A percentile compares a stretch with the other conserved stretches of the same genome.
phyloP scores from a whole-genome alignment of 2,329 filamentous ascomycete species.

The Cladobotryum protrusum region DNA sequence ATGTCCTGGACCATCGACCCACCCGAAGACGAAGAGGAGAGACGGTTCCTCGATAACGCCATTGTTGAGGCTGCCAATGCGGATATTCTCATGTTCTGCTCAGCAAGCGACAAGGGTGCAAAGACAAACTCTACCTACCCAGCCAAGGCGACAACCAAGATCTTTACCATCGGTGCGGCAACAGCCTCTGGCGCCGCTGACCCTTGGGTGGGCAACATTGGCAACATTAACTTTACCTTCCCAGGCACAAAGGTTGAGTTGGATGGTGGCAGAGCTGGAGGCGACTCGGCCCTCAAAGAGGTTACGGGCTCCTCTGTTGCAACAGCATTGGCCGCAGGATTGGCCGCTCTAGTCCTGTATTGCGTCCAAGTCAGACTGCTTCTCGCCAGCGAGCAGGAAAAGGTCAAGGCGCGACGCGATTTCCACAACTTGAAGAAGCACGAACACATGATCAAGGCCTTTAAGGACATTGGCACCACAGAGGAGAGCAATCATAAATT shows the following conservation, averaged over 20 bases:
- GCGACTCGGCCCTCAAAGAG: neutral
- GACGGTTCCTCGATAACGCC: conserved; percentile 20
- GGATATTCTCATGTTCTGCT: conserved; percentile 33
- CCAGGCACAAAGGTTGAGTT: conserved; percentile 23
- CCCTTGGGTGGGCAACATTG: conserved; percentile 14
- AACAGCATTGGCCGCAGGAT: conserved; percentile 25
- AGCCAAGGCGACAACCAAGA: conserved; percentile 14
- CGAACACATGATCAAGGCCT: conserved; percentile 15
- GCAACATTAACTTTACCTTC: conserved; percentile 24
- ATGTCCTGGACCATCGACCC: conserved; percentile 32
- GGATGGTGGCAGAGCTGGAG: conserved; percentile 1
- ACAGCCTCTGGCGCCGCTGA: conserved; percentile 11
- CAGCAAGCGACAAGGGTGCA: conserved; percentile 26
- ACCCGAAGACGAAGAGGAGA: conserved; percentile 13
- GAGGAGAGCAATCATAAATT: conserved; percentile 19
- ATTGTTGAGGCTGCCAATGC: conserved; percentile 20
- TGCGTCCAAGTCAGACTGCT: conserved; percentile 17
- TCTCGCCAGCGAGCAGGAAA: conserved; percentile 12
- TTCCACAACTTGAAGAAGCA: conserved; percentile 13
- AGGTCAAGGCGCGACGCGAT: conserved; percentile 11
- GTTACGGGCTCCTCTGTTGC: conserved; percentile 22
- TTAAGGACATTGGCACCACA: conserved; percentile 16
- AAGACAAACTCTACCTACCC: conserved; percentile 11
- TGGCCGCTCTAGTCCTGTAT: conserved; percentile 26
- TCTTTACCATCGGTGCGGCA: conserved; percentile 25